Evolutionary conservation across 2,329 filamentous ascomycete species (phyloP), one percentile per base, ranked within the genome.

Genomic region (Nannizzia gypsea): DNA sequence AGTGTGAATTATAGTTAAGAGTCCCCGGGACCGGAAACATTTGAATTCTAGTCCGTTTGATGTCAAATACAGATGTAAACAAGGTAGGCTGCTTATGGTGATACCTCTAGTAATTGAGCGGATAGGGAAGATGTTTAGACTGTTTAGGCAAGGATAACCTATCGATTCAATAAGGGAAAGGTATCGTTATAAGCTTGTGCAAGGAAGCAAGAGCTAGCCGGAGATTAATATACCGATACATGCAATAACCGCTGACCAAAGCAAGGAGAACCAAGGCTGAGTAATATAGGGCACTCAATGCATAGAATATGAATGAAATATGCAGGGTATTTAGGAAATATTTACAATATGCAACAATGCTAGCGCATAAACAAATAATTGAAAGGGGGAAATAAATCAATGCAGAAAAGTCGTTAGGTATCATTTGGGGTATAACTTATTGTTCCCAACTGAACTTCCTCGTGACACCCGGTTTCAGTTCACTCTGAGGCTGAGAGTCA

Each of bases 371-470:
- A 42, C 1, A 42, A 20, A 42, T 17, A 42, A 4, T n/a, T 6
- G 6, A 42, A 42, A 15, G 6, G n/a, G 11, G 38, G 38, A 13
- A 17, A 15, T 42, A 15, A 17, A n/a, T n/a, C 6, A 36, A 36
- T 36, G 31, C 31, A 36, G 11, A 52, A 52, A 52, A 31, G 48
- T 13, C 48, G 15, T 36, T 54, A 36, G 20, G 8, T 22, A 20
- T 48, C 9, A 0, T 13, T 48, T 28, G 9, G 48, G n/a, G 48
- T 34, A n/a, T 20, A 26, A 15, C 8, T 59, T 36, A 63, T 38
- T 61, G 56, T 42, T 63, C 61, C 61, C 61, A 63, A 15, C 61
- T 63, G 36, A 63, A 63, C 28, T 63, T 63, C 28, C 59, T 61
- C 6, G 59, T 56, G 31, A 22, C 40, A 11, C 31, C 13, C 26